phyloP scores from a whole-genome alignment of 2,329 filamentous ascomycete genomes.

The Nigrospora osmanthi region DNA sequence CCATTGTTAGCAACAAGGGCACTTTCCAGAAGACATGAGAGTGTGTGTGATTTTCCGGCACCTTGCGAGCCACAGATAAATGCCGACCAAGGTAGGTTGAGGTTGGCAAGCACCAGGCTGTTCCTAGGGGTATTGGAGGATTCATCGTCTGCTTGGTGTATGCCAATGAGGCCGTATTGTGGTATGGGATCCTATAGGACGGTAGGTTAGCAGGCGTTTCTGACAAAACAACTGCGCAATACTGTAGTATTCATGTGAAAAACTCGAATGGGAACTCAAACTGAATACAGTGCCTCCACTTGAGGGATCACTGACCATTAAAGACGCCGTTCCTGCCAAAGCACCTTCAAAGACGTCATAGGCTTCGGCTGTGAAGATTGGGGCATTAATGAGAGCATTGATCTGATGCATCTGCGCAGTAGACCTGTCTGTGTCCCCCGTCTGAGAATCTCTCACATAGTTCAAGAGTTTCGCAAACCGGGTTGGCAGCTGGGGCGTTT shows the following conservation, averaged over 20 bases:
- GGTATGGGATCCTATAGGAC: constrained; percentile 2
- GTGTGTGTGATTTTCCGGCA: constrained; percentile 51
- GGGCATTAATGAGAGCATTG: not conserved
- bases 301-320: too few species aligned
- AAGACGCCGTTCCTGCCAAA: not conserved
- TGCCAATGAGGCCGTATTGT: constrained; percentile 11
- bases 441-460: too few species aligned
- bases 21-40: constrained; percentile 48
- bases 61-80: constrained; percentile 56
- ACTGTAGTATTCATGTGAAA: too few species aligned
- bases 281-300: too few species aligned
- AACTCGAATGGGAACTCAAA: too few species aligned
- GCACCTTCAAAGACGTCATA: not conserved
- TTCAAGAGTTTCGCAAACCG: too few species aligned
- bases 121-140: constrained; percentile 4
- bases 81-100: constrained; percentile 43
- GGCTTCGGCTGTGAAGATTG: not conserved
- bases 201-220: not conserved
- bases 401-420: not conserved
- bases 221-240: too few species aligned
- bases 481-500: too few species aligned
- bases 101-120: constrained; percentile 33
- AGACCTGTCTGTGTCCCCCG: too few species aligned
- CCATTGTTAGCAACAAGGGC: constrained; percentile 36
- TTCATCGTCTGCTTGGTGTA: not conserved